Percentiles rank a stretch among this genome's conserved stretches.
These are phyloP conservation scores for Vachellia collinsii DNA, from an alignment of 306 rosid genomes.

Conservation along the genomic window DNA sequence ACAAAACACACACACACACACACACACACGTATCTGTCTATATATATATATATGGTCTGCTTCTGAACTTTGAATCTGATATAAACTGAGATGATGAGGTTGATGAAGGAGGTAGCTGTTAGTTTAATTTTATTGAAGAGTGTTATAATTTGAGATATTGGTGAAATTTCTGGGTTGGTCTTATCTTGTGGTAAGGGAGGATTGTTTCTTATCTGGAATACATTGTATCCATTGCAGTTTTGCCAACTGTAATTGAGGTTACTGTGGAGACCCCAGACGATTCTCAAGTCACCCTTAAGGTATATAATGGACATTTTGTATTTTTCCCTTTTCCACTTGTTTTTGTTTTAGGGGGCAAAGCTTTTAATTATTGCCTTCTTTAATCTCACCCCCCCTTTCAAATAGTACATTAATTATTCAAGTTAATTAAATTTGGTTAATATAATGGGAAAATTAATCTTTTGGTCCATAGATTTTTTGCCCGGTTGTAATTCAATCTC, in stretches of 20 bases:
- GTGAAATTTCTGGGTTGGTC: conserved; percentile 16
- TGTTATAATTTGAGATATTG: background rate
- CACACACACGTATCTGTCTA: background rate
- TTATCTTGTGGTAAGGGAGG: conserved; percentile 1
- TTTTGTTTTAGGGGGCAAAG: background rate
- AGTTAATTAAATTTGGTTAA: too few species aligned
- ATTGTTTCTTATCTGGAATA: background rate
- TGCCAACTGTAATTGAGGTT: conserved; percentile 82
- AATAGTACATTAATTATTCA: too few species aligned
- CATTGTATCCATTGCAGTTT: conserved; percentile 53
- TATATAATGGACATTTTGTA: conserved; percentile 6
- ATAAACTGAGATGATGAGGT: background rate
- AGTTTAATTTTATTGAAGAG: background rate
- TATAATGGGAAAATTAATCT: too few species aligned
- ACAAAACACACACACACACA: too few species aligned
- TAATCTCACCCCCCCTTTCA: background rate
- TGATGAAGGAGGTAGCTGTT: background rate
- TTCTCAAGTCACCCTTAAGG: conserved; percentile 82
- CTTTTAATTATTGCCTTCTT: background rate
- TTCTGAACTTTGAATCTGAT: background rate
- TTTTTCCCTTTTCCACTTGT: background rate
- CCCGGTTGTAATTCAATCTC: too few species aligned
- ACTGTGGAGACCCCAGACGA: conserved; percentile 71
- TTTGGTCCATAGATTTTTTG: too few species aligned
- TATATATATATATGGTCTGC: background rate